Evolutionary conservation across 2,329 filamentous ascomycete species (phyloP).

Genomic region (Thelonectria rubi): DNA sequence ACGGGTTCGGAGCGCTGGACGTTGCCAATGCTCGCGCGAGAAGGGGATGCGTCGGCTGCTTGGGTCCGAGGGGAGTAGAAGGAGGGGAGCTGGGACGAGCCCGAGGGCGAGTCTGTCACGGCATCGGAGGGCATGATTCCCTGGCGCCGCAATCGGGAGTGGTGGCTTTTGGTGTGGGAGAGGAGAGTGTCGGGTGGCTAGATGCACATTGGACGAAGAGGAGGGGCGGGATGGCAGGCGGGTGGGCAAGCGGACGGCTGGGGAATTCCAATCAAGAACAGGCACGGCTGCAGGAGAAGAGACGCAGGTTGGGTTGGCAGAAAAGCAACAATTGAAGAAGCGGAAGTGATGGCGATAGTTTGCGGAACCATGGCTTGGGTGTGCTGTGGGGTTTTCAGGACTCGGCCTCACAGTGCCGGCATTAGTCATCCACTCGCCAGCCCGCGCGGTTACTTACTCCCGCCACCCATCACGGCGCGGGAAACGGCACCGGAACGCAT

Average conservation of each 20-base stretch:
- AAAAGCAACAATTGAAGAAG: constrained; percentile 16
- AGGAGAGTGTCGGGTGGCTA: constrained; percentile 20
- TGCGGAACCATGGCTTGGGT: constrained; percentile 39
- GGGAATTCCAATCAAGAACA: constrained; percentile 17
- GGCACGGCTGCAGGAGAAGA: not conserved
- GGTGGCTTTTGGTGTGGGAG: constrained; percentile 27
- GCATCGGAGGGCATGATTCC: constrained; percentile 43
- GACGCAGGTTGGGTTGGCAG: not conserved
- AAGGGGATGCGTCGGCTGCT: constrained; percentile 36
- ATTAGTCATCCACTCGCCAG: constrained; percentile 38
- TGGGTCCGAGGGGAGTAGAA: constrained; percentile 57
- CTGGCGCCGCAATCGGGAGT: constrained; percentile 36
- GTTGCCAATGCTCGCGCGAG: constrained; percentile 28
- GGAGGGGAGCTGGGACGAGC: constrained; percentile 52
- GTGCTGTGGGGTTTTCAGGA: constrained; percentile 35
- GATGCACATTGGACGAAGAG: constrained; percentile 27
- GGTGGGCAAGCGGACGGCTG: constrained; percentile 23
- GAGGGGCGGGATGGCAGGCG: not conserved
- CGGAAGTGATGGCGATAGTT: constrained; percentile 38
- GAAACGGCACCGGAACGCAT: not conserved
- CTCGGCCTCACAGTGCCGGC: not conserved
- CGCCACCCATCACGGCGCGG: not conserved
- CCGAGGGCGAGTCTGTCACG: constrained; percentile 43
- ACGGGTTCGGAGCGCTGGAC: constrained; percentile 40
- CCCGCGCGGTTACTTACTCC: constrained; percentile 31